Conservation (phyloP, 176 grass and related monocot genomes). For the Aegilops speltoides region DNA sequence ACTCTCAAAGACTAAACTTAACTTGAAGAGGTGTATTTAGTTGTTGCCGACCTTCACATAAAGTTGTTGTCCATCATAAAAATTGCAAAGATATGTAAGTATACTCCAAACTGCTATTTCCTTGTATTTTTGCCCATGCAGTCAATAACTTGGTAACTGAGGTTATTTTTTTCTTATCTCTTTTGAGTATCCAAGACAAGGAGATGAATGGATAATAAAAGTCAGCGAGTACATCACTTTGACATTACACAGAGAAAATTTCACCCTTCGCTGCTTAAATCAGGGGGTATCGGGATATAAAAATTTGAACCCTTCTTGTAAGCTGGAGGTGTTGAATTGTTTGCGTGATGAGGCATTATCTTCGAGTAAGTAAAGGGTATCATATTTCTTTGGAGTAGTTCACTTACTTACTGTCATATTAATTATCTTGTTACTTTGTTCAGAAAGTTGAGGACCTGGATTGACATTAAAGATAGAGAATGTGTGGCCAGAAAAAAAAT, state of each 20-base stretch:
- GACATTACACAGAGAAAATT: conserved; percentile 23
- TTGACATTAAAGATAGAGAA: conserved; percentile 37
- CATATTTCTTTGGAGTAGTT: conserved; percentile 21
- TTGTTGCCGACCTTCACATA: conserved; percentile 54
- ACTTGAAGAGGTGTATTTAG: conserved; percentile 37
- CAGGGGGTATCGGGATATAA: conserved; percentile 50
- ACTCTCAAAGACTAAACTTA: conserved; percentile 62
- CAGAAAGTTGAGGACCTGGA: conserved; percentile 21
- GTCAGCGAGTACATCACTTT: conserved; percentile 45
- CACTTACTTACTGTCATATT: conserved; percentile 2
- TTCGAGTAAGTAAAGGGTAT: conserved; percentile 57
- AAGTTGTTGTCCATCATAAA: conserved; percentile 61
- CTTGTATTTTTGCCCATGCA: conserved; percentile 1
- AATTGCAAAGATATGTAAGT: conserved; percentile 51
- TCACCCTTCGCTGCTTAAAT: conserved; percentile 40
- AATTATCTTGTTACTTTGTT: conserved; percentile 16
- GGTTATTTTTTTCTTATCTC: conserved; percentile 36
- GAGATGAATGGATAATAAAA: conserved; percentile 53
- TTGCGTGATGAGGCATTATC: conserved; percentile 66
- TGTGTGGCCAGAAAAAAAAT: conserved; percentile 32
- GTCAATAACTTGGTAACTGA: conserved; percentile 3
- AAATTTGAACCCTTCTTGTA: conserved; percentile 50
- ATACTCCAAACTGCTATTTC: conserved; percentile 7
- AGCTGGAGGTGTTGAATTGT: conserved; percentile 68
- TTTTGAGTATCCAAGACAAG: conserved; percentile 41